Evolutionary conservation across 1,284 basidiomycete species (phyloP).

Genomic region (Ceratobasidium papillatum): DNA sequence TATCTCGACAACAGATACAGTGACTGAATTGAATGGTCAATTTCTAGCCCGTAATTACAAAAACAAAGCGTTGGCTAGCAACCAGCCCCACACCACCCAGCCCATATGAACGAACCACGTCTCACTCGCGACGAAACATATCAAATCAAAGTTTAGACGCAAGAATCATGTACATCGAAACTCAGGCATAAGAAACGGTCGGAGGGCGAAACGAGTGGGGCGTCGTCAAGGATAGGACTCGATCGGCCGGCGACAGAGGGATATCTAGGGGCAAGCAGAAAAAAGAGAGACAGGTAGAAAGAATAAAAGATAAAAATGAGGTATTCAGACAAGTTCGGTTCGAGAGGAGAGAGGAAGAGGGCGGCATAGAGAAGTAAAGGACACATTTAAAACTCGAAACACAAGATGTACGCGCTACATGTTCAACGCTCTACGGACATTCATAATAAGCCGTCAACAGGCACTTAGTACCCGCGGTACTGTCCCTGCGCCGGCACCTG

Average conservation of each 20-base stretch:
- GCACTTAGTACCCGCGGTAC: conserved; percentile 25
- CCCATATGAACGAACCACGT: neutral
- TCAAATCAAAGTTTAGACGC: conserved; percentile 6
- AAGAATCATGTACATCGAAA: conserved; percentile 20
- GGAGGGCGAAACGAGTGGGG: conserved; percentile 33
- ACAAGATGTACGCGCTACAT: conserved; percentile 40
- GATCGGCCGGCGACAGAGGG: conserved; percentile 39
- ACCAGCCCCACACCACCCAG: neutral
- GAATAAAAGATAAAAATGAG: conserved; percentile 22
- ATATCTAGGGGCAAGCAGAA: conserved; percentile 26
- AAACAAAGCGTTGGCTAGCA: conserved; percentile 9
- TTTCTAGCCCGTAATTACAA: conserved; percentile 10
- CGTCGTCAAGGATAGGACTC: conserved; percentile 40
- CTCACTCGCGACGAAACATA: neutral
- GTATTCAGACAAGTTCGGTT: conserved; percentile 35
- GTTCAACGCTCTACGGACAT: conserved; percentile 33
- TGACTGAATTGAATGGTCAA: neutral
- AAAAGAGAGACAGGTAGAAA: neutral
- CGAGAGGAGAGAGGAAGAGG: neutral
- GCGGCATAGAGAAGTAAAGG: conserved; percentile 9
- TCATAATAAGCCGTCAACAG: conserved; percentile 10
- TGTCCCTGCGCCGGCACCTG: conserved; percentile 14
- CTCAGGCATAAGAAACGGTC: conserved; percentile 15
- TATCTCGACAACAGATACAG: neutral
- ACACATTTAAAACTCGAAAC: conserved; percentile 19